Percentiles rank a stretch among this genome's conserved stretches.
These are phyloP conservation scores for Boechera retrofracta DNA, from an alignment of 345 rosid genomes.

Conservation along the genomic window DNA sequence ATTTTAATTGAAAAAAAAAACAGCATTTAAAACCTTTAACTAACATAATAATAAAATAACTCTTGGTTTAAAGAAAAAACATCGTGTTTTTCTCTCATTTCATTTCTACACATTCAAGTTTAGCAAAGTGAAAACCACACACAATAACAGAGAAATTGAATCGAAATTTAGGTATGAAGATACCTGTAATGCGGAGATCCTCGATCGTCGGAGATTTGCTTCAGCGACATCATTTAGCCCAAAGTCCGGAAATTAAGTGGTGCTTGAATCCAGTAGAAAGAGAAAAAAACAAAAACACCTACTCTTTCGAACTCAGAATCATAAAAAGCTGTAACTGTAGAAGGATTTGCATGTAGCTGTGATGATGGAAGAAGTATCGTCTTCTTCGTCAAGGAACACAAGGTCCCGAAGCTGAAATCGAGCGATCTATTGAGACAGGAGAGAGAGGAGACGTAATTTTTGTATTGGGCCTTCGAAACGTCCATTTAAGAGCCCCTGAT, in stretches of 20 bases:
- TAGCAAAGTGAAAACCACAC: neutral
- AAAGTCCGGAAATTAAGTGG: neutral
- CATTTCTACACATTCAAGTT: conserved; percentile 17
- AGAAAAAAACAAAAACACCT: neutral
- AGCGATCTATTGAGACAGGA: conserved; percentile 31
- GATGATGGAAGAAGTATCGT: conserved; percentile 32
- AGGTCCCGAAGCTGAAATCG: conserved; percentile 24
- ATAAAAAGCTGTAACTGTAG: neutral
- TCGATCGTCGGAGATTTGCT: conserved; percentile 74
- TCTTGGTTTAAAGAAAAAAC: neutral
- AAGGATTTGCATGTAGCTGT: conserved; percentile 1
- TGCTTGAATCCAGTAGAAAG: conserved; percentile 15
- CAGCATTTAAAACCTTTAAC: too few relatives aligned
- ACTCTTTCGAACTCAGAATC: conserved; percentile 12
- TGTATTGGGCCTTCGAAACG: conserved; percentile 20
- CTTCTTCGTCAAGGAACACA: conserved; percentile 31
- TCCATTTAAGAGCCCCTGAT: neutral
- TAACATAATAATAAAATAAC: too few relatives aligned
- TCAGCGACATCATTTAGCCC: conserved; percentile 78
- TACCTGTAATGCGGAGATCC: conserved; percentile 81
- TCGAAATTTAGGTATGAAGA: neutral
- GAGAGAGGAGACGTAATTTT: conserved; percentile 3
- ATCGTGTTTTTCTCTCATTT: neutral
- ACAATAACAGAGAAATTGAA: neutral
- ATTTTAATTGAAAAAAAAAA: too few relatives aligned